These are phyloP conservation scores for Cylindrotheca closterium DNA, from an alignment of 108 stramenopile species.

Conservation along the genomic window DNA sequence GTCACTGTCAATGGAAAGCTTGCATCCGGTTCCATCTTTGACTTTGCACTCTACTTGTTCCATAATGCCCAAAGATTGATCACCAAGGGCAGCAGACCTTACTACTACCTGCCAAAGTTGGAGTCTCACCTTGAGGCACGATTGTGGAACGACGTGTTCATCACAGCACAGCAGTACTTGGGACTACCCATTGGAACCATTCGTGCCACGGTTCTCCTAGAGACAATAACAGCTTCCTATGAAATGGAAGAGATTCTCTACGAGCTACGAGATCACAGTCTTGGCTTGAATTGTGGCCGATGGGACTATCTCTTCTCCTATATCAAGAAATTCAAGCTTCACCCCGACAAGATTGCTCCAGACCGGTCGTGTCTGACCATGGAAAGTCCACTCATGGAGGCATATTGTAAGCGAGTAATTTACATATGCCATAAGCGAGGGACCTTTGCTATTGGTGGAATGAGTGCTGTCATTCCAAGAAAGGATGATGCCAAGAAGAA, in stretches of 20 bases:
- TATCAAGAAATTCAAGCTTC: conserved; percentile 90
- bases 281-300: conserved; percentile 94
- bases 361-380: conserved; percentile 89
- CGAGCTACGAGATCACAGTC: conserved; percentile 89
- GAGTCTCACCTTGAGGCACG: conserved; percentile 89
- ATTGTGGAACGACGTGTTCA: conserved; percentile 93
- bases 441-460: conserved; percentile 94
- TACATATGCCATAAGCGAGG: conserved; percentile 94
- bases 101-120: conserved; percentile 92
- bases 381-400: conserved; percentile 87
- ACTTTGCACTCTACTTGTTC: conserved; percentile 92
- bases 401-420: conserved; percentile 88
- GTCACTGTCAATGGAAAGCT: conserved; percentile 83
- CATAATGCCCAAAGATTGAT: conserved; percentile 80
- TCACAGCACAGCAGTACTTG: conserved; percentile 75
- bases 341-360: conserved; percentile 76
- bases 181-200: conserved; percentile 84
- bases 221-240: conserved; percentile 95
- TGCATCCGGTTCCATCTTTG: conserved; percentile 84
- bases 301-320: conserved; percentile 95
- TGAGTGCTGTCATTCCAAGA: conserved; percentile 91
- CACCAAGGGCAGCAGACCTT: conserved; percentile 77
- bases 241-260: conserved; percentile 96
- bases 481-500: conserved; percentile 80
- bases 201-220: conserved; percentile 87